phyloP scores from a whole-genome alignment of 139 green algal genomes.

The Eudorina sp. region DNA sequence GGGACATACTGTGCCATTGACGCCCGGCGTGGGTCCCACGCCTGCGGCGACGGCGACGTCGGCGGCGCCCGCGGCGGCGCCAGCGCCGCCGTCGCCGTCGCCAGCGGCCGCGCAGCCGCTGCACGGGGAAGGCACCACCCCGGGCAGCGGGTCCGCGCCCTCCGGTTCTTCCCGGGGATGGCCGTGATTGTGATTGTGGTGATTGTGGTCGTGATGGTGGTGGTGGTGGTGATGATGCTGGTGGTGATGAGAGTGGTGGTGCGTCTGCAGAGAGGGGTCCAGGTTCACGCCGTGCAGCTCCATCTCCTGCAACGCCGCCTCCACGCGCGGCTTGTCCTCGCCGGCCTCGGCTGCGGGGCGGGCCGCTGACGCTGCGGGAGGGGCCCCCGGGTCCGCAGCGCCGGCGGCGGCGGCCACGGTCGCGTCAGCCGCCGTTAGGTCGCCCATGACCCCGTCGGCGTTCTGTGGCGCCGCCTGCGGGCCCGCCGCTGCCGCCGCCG shows the following conservation, averaged over 20 bases:
- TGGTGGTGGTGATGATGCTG: slow-evolving; percentile 15
- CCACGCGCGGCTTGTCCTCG: neutral
- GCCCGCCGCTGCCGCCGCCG: neutral
- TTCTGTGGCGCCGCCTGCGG: too few relatives aligned
- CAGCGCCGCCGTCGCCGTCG: neutral
- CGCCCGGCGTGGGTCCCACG: too few relatives aligned
- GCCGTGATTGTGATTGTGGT: neutral
- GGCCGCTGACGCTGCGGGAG: neutral
- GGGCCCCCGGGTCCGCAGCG: neutral
- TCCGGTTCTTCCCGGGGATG: neutral
- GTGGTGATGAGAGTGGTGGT: slow-evolving; percentile 36
- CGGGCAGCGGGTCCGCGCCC: neutral
- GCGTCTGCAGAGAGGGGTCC: slow-evolving; percentile 27
- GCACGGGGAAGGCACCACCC: too few relatives aligned
- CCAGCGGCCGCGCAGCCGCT: neutral
- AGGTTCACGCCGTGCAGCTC: slow-evolving; percentile 32
- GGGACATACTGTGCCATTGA: too few relatives aligned
- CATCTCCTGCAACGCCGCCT: neutral
- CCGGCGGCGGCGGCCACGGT: neutral
- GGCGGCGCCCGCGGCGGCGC: neutral
- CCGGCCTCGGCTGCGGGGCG: neutral
- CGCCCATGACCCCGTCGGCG: too few relatives aligned
- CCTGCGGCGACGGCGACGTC: neutral
- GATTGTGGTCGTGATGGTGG: neutral
- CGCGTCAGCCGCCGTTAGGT: too few relatives aligned